A percentile compares a stretch with the other conserved stretches of the same genome.
Conservation (phyloP, 2,329 filamentous ascomycete species). For the Fusarium tjaetaba region DNA sequence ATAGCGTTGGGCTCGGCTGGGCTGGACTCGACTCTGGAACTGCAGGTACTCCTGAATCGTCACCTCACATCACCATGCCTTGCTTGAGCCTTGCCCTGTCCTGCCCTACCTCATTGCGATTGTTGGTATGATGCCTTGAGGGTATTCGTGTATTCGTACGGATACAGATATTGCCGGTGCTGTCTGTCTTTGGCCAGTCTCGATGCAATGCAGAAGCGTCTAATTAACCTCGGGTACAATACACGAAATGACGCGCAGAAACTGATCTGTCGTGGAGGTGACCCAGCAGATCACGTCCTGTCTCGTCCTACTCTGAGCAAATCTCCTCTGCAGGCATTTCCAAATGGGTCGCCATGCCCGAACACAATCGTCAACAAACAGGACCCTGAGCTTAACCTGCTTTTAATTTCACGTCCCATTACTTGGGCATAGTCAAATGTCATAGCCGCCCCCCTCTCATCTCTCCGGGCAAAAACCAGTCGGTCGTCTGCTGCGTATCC, state of each 20-base stretch:
- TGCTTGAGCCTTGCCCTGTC: background rate
- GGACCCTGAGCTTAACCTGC: conserved; percentile 33
- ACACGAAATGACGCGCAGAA: conserved; percentile 29
- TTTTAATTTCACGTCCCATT: conserved; percentile 21
- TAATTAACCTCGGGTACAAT: conserved; percentile 28
- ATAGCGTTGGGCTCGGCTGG: conserved; percentile 3
- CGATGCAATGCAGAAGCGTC: background rate
- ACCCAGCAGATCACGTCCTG: conserved; percentile 28
- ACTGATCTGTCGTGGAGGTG: conserved; percentile 23
- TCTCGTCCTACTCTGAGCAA: background rate
- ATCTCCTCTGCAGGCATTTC: conserved; percentile 18
- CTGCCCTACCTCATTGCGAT: background rate
- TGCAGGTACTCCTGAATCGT: conserved; percentile 17
- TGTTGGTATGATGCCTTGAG: background rate
- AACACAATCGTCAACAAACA: conserved; percentile 7
- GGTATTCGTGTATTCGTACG: background rate
- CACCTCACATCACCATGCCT: conserved; percentile 10
- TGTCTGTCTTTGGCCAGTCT: conserved; percentile 1
- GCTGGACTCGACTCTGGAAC: conserved; percentile 3
- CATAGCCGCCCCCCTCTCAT: conserved; percentile 25
- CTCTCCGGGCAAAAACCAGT: conserved; percentile 9
- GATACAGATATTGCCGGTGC: background rate
- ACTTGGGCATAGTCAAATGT: background rate
- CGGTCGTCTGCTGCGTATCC: background rate
- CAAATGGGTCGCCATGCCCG: conserved; percentile 25